Evolutionary conservation across 2,329 filamentous ascomycete species (phyloP).

Genomic region (Alternaria burnsii): DNA sequence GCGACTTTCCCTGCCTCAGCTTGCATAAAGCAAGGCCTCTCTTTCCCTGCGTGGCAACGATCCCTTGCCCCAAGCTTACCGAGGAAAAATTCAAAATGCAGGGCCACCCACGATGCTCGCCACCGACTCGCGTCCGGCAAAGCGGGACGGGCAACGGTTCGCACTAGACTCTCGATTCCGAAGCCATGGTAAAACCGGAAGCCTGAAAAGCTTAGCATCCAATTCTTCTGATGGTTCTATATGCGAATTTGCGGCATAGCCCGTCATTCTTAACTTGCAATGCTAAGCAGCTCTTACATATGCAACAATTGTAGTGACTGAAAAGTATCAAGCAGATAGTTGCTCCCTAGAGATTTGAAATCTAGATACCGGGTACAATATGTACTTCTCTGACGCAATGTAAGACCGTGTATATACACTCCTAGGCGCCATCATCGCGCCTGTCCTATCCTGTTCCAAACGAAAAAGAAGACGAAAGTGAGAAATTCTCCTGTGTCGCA

Average conservation of each 20-base stretch:
- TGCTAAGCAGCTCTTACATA: background rate
- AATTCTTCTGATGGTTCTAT: background rate
- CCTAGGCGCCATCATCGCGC: constrained; percentile 1
- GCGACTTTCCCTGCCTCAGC: background rate
- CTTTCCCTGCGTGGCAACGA: background rate
- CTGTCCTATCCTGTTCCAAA: background rate
- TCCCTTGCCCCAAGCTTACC: background rate
- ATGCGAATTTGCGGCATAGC: background rate
- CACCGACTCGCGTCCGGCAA: background rate
- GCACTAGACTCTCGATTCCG: background rate
- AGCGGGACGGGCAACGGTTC: background rate
- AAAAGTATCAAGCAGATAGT: background rate
- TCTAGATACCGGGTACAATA: background rate
- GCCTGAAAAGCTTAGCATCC: constrained; percentile 3
- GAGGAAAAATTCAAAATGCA: background rate
- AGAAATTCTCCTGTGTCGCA: background rate
- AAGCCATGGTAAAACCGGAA: background rate
- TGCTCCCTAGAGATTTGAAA: background rate
- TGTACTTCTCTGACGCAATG: background rate
- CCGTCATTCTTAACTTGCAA: background rate
- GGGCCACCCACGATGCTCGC: background rate
- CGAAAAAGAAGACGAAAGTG: background rate
- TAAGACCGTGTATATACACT: constrained; percentile 5
- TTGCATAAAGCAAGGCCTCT: background rate
- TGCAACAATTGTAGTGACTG: background rate